Evolutionary conservation across 331 rosid genomes (phyloP), one percentile per base, ranked within the genome.

Genomic region (Stylosanthes scabra): DNA sequence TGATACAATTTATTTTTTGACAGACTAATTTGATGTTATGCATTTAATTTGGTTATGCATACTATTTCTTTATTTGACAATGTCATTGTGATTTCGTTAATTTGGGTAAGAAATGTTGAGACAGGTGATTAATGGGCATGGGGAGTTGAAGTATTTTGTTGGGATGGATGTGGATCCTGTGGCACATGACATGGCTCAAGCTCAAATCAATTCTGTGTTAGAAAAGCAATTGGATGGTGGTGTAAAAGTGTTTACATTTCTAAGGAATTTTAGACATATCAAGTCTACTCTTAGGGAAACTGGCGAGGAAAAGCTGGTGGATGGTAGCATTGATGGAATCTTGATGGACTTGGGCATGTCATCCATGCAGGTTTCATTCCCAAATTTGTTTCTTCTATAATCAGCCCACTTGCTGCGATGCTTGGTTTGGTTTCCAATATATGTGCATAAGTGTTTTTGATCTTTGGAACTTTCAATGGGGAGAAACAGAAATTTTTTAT

Each of bases 291-390:
- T 95, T 42, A 44, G 73, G 4, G 91, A 86, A 81, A 70, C 83
- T 11, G 88, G 80, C 20, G 85, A 84, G 80, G 74, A 72, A 15
- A 74, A 39, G 2, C 63, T 86, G 3, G 82, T 50, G 0, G 56
- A 45, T 13, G 58, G 62, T 7, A 90, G 92, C 44, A 63, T 95
- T 65, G 92, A 91, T 71, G 97, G 96, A 66, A 87, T 92, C 74
- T 69, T 95, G 71, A 95, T 95, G 99, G 97, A 95, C 81, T 75
- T 95, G 77, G 97, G 99, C 78, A 95, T 95, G 96, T 95, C 99
- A 58, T 95, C 99, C 72, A 95, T 95, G 97, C 99, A 95, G 96
- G 97, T 89, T 61, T 61, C 44, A 50, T 28, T 70, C 62, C 25
- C 7, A 1, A 41, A 34, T 14, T 20, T 20, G 1, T 1, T 12